Conservation (phyloP, 1,284 basidiomycete species). For the Ceratobasidium sp. region DNA sequence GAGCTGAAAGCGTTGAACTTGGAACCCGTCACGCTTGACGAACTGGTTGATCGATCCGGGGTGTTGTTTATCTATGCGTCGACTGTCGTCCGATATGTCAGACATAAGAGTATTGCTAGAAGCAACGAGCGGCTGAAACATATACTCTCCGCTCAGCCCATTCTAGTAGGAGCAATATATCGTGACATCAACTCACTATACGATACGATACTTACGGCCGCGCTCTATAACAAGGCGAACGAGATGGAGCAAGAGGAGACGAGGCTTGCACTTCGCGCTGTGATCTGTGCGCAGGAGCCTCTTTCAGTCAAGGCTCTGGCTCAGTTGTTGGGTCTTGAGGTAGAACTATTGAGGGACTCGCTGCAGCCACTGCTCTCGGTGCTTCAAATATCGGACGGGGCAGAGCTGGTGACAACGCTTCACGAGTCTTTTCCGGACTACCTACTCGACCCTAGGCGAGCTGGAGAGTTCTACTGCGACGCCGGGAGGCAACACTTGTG, state of each 20-base stretch:
- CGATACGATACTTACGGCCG: no score
- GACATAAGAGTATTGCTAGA: no score
- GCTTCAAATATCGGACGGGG: neutral
- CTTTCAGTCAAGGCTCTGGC: neutral
- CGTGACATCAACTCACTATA: neutral
- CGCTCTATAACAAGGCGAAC: no score
- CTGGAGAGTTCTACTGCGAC: neutral
- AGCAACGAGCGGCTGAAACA: no score
- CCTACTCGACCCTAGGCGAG: neutral
- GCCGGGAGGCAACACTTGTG: neutral
- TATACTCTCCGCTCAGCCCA: no score
- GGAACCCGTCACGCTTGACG: no score
- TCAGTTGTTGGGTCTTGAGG: neutral
- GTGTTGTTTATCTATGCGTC: neutral
- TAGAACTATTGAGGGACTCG: neutral
- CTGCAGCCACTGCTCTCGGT: conserved; percentile 20
- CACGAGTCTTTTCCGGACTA: conserved; percentile 39
- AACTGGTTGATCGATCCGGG: no score
- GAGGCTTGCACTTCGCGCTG: neutral
- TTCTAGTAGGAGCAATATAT: no score
- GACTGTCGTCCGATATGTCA: no score
- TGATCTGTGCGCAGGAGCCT: conserved; percentile 14
- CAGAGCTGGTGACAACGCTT: neutral
- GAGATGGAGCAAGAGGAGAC: neutral
- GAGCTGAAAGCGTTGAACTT: no score